Evolutionary conservation across 169 alveolate species (phyloP), one percentile per base, ranked within the genome.

Genomic region (Cryptosporidium tyzzeri): DNA sequence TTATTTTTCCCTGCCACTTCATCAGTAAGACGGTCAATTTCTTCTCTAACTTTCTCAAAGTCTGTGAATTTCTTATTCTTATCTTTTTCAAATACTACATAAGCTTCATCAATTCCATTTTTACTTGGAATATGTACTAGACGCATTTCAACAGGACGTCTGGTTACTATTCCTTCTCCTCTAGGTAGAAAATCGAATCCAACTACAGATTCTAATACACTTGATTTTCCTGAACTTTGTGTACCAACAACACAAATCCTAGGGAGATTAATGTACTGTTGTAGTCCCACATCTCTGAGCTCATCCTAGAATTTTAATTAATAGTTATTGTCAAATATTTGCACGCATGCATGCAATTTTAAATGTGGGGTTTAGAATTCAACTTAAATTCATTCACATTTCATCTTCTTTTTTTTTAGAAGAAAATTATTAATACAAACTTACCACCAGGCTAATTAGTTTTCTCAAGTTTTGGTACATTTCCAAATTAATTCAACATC

Each of bases 111-210:
- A 31, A 69, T 92, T 65, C 86, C 93, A 84, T 94, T 93, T 61
- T 95, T 97, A 51, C 95, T 92, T 39, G 89, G 75, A 53, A 96
- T 93, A 85, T 97, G 98, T 70, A 95, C 94, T 33, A 98, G 94
- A 62, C 99, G 94, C 93, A 98, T 92, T 87, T 97, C 99, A n/a
- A 98, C 95, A n/a, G 99, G 99, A 41, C 99, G 92, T 69, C 99
- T 95, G 5, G 99, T 98, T n/a, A 97, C 99, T 55, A 97, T 96
- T 6, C 99, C 99, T 85, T 97, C 99, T 21, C 99, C 99, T 71
- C 99, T 93, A 2, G 99, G 99, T 44, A 98, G 91, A 93, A 98
- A 97, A 91, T 98, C 99, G 61, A 98, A 86, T 8, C 99, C 99
- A 8, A 97, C 99, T 59, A 98, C 97, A 5, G 98, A 95, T 93